A percentile compares a stretch with the other conserved stretches of the same genome.
Conservation (phyloP, 2,329 filamentous ascomycete genomes). For the Sporothrix pallida region DNA sequence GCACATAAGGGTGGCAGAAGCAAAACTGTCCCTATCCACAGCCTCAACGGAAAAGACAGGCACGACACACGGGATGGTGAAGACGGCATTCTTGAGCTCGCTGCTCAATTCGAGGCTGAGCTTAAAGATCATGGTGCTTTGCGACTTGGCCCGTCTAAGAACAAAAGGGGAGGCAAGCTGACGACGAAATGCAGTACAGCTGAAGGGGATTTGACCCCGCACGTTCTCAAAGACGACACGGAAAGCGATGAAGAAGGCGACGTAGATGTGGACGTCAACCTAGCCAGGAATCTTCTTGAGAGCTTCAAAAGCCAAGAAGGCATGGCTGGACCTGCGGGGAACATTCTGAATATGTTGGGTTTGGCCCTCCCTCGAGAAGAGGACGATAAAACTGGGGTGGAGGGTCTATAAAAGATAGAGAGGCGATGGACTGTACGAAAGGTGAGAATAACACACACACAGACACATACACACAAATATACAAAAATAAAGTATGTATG, state of each 20-base stretch:
- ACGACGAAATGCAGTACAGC: conserved; percentile 41
- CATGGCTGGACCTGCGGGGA: conserved; percentile 82
- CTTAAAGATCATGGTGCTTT: conserved; percentile 72
- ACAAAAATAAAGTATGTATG: too few species aligned
- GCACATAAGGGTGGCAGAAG: neutral
- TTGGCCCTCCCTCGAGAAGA: conserved; percentile 78
- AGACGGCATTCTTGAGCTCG: conserved; percentile 66
- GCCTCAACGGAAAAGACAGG: conserved; percentile 20
- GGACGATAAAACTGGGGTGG: conserved; percentile 45
- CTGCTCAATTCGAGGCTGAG: conserved; percentile 74
- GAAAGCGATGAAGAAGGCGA: conserved; percentile 60
- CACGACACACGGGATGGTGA: conserved; percentile 46
- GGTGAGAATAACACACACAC: too few species aligned
- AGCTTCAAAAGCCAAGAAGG: conserved; percentile 91
- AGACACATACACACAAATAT: too few species aligned
- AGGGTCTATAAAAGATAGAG: too few species aligned
- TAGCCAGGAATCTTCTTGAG: conserved; percentile 89
- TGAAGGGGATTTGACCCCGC: neutral
- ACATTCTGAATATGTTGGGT: conserved; percentile 86
- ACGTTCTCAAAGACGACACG: conserved; percentile 39
- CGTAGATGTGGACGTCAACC: conserved; percentile 80
- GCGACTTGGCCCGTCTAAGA: conserved; percentile 53
- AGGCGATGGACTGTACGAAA: too few species aligned
- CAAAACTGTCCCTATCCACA: too few species aligned
- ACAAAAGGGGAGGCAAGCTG: conserved; percentile 40